A percentile compares a stretch with the other conserved stretches of the same genome.
These are phyloP conservation scores for Davidsoniella neocaledoniae DNA, from an alignment of 2,329 filamentous ascomycete species.

Conservation along the genomic window DNA sequence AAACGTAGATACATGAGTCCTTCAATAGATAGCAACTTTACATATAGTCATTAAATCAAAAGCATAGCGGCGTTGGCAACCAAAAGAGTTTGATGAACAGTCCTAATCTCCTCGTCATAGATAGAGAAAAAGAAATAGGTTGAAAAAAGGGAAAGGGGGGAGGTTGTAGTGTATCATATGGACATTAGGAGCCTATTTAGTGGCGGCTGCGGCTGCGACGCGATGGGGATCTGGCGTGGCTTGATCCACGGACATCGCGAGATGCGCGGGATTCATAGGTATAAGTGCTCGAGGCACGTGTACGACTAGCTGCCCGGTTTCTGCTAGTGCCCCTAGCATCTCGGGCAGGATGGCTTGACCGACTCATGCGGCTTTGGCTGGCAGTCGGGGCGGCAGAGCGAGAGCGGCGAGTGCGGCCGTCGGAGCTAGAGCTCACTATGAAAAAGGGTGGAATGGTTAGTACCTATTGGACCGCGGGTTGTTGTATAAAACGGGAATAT, in stretches of 20 bases:
- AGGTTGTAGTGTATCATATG: neutral
- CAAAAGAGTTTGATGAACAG: too few species aligned
- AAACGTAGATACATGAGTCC: neutral
- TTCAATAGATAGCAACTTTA: neutral
- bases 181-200: neutral
- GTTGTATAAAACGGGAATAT: too few species aligned
- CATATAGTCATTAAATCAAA: neutral
- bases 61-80: neutral
- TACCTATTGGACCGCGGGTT: neutral
- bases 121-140: too few species aligned
- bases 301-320: slow-evolving; percentile 14
- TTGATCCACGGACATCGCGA: neutral
- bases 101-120: too few species aligned
- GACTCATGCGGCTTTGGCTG: slow-evolving; percentile 5
- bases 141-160: neutral
- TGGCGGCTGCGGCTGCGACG: slow-evolving; percentile 4
- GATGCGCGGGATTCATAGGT: neutral
- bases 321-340: slow-evolving; percentile 9
- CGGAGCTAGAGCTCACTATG: slow-evolving; percentile 30
- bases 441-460: slow-evolving; percentile 14
- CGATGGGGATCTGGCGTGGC: neutral
- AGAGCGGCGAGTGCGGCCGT: slow-evolving; percentile 23
- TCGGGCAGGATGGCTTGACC: slow-evolving; percentile 3
- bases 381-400: slow-evolving; percentile 1
- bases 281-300: too few species aligned